Conservation (phyloP, 2,329 filamentous ascomycete genomes). For the Talaromyces atroroseus region DNA sequence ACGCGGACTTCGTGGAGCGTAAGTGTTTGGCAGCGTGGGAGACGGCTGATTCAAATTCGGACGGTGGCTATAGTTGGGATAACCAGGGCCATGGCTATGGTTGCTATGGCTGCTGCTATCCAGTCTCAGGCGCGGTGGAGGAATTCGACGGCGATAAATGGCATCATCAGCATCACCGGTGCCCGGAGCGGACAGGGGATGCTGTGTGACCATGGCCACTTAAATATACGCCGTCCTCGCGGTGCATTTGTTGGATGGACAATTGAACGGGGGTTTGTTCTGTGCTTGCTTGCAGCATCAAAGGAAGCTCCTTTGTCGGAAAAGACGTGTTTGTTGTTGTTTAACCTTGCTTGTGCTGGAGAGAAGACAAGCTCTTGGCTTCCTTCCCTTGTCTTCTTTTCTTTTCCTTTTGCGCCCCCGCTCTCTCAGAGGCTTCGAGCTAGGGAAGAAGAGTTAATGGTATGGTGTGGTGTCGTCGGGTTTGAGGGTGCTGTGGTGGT, state of each 20-base stretch:
- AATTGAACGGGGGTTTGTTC: background rate
- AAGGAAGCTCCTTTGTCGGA: conserved; percentile 2
- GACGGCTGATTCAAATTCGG: background rate
- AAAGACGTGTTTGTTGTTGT: conserved; percentile 3
- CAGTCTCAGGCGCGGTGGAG: conserved; percentile 26
- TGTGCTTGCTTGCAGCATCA: background rate
- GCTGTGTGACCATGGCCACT: conserved; percentile 43
- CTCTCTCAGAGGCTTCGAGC: too few species aligned
- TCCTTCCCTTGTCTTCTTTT: background rate
- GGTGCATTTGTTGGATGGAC: conserved; percentile 35
- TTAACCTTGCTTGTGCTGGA: background rate
- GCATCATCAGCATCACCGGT: conserved; percentile 23
- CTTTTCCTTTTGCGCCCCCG: background rate
- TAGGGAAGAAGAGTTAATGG: too few species aligned
- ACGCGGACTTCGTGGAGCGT: conserved; percentile 11
- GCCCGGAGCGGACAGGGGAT: conserved; percentile 29
- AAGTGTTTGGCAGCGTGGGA: conserved; percentile 3
- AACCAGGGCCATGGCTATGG: background rate
- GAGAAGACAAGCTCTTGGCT: background rate
- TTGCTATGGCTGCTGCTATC: background rate
- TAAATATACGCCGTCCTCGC: conserved; percentile 27
- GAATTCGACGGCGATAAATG: conserved; percentile 22
- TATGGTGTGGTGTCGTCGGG: too few species aligned
- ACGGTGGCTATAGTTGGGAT: background rate
- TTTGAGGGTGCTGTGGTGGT: too few species aligned